A percentile compares a stretch with the other conserved stretches of the same genome.
Evolutionary conservation across 2,329 filamentous ascomycete genomes (phyloP).

Genomic region (Beauveria asiatica): DNA sequence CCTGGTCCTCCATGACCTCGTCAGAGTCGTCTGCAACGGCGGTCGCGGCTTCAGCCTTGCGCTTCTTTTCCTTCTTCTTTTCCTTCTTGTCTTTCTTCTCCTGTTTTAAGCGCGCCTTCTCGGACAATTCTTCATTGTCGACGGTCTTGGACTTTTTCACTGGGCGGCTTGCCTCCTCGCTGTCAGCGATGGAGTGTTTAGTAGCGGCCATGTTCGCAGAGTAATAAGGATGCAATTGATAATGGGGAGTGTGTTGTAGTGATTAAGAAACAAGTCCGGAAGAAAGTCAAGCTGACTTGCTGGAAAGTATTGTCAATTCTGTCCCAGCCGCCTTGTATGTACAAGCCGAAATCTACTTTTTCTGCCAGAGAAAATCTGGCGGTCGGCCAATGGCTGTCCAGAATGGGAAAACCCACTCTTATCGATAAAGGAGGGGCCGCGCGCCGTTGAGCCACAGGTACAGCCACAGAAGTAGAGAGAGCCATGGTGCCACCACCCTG

Average conservation of each 20-base stretch:
- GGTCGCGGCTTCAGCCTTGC: constrained; percentile 17
- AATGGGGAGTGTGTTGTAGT: not conserved
- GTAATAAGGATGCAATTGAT: not conserved
- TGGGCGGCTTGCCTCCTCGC: constrained; percentile 25
- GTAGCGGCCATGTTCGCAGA: constrained; percentile 29
- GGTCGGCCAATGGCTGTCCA: constrained; percentile 7
- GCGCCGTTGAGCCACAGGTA: constrained; percentile 4
- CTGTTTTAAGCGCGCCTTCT: constrained; percentile 30
- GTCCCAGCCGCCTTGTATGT: not conserved
- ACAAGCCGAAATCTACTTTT: not conserved
- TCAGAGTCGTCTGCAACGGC: constrained; percentile 17
- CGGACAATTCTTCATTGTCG: constrained; percentile 18
- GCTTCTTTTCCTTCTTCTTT: constrained; percentile 24
- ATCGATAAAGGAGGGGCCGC: constrained; percentile 22
- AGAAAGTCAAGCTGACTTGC: not conserved
- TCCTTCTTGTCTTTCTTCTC: constrained; percentile 31
- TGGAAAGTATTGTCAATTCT: not conserved
- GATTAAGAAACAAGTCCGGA: not conserved
- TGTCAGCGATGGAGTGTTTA: constrained; percentile 30
- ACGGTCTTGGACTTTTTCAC: constrained; percentile 33
- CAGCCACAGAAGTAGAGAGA: constrained; percentile 1
- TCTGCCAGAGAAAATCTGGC: constrained; percentile 6
- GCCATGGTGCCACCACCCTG: not conserved
- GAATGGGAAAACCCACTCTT: constrained; percentile 18
- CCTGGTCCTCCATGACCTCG: constrained; percentile 25